Base-by-base conservation (phyloP, 2,329 filamentous ascomycete genomes). In the Epichloe coenophiala region DNA sequence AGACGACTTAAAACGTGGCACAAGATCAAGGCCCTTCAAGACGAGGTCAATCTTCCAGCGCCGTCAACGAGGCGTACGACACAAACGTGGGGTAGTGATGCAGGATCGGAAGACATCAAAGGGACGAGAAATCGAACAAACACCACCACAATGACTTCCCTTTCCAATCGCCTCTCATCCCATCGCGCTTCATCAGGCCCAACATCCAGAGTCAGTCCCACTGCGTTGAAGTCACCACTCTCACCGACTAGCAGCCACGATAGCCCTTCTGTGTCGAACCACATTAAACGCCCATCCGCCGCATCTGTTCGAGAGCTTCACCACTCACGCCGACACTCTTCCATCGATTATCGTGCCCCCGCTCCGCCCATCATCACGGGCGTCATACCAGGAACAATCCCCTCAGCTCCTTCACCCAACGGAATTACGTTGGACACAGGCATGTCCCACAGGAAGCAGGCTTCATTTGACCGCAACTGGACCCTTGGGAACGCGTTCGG, bases 1-100 rank as follows among this genome's bases (percentile, higher is more conserved):
- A 79, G 88, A 51, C 79, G 91, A 54, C 70, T 97, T 54, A 94
- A 94, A 66, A 95, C 90, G 2, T 97, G 91, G 91, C 88, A 96
- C 67, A 95, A 93, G 68, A 90, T 97, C 65, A 95, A 95, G 67
- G 74, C 81, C 3, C 76, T 97, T 55, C 91, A 97, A 63, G 87
- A 95, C 60, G 88, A 96, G 65, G 83, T 93, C 41, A 84, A 78
- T 55, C 76, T 58, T 57, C 43, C 55, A 66, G 27, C 23, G 35
- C 38, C 37, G 9, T 47, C 38, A 2, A 71, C 70, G 11, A 71
- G 75, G 52, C 71, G 77, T 48, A 77, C 73, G 45, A 81, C 77
- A 1, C 71, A 72, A 51, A 74, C 71, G 2, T 79, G 78, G 61
- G 77, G 73, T 45, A 81, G 77, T 60, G 80, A 83, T 40, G 70